Percentiles rank a stretch among this genome's conserved stretches.
Evolutionary conservation across 1,284 basidiomycete species (phyloP).

Genomic region (Porogramme epimiltina): DNA sequence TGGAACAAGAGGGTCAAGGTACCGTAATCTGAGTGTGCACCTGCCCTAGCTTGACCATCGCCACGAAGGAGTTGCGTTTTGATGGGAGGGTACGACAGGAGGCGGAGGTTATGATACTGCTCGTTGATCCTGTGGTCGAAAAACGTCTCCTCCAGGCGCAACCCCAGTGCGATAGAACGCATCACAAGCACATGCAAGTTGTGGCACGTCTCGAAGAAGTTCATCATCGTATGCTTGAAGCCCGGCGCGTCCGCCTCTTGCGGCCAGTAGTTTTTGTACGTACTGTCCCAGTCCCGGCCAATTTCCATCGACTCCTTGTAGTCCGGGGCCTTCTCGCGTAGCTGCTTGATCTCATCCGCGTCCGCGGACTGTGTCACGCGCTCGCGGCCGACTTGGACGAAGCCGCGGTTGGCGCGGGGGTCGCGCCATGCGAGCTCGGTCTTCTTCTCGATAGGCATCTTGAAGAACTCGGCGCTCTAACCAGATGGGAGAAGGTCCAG

Average conservation of each 20-base stretch:
- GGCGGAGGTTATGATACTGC: constrained; percentile 76
- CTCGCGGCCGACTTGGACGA: constrained; percentile 79
- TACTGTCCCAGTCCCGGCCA: constrained; percentile 75
- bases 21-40: constrained; percentile 86
- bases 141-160: constrained; percentile 70
- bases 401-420: constrained; percentile 82
- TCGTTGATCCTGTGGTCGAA: constrained; percentile 76
- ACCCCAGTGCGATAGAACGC: constrained; percentile 79
- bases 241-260: constrained; percentile 58
- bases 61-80: constrained; percentile 55
- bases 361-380: constrained; percentile 76
- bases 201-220: constrained; percentile 79
- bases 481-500: neutral
- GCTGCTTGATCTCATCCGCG: constrained; percentile 70
- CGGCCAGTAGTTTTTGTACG: constrained; percentile 82
- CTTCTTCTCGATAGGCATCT: constrained; percentile 64
- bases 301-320: constrained; percentile 87
- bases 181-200: constrained; percentile 74
- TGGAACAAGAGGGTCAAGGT: constrained; percentile 86
- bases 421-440: constrained; percentile 75
- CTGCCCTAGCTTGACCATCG: constrained; percentile 77
- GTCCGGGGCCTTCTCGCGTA: constrained; percentile 75
- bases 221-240: constrained; percentile 73
- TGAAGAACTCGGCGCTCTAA: constrained; percentile 77
- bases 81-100: constrained; percentile 77